Evolutionary conservation across 139 green algal genomes (phyloP), one percentile per base, ranked within the genome.

Genomic region (Closterium sp.): DNA sequence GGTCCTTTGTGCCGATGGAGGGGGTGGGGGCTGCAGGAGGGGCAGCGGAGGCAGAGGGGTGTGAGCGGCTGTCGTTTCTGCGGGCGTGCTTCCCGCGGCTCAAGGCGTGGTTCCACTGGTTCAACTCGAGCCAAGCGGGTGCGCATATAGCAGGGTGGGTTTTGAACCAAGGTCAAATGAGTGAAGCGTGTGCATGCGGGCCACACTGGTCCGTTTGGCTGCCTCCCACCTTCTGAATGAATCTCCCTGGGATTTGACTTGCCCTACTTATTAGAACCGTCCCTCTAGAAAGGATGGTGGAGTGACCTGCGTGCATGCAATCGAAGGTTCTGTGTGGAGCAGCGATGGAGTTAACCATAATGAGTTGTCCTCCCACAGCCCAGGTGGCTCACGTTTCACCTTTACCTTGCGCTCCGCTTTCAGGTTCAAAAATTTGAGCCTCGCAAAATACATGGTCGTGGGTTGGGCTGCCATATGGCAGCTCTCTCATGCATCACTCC

Each of bases 21-120:
- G 8, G 21, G 86, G 38, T 33, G 33, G 31, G 33, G 25, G 87
- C 28, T n/a, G 34, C 4, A 28, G 19, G 3, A 28, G 31, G 81
- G 35, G 87, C 28, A 38, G 34, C 30, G 35, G 23, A 86, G 32
- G 36, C 33, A 21, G 38, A 84, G 34, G 93, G 94, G 9, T 31
- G 31, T 34, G 93, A 76, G 0, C 12, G 55, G 55, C 7, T 76
- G 55, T 76, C 66, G 8, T 95, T 95, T 85, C 93, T 95, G 84
- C 12, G 23, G 2, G 33, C 33, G 4, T 35, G 33, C n/a, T 93
- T 92, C 28, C 84, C 97, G 0, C 95, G 97, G 7, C 93, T 99
- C 83, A 87, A 95, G 89, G 94, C 93, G 4, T 99, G 97, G 97
- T 97, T 97, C 87, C 33, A 33, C 30, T 99, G 97, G 97, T 98